Conservation (phyloP, 2,329 filamentous ascomycete genomes). For the Cladosporium sp. region DNA sequence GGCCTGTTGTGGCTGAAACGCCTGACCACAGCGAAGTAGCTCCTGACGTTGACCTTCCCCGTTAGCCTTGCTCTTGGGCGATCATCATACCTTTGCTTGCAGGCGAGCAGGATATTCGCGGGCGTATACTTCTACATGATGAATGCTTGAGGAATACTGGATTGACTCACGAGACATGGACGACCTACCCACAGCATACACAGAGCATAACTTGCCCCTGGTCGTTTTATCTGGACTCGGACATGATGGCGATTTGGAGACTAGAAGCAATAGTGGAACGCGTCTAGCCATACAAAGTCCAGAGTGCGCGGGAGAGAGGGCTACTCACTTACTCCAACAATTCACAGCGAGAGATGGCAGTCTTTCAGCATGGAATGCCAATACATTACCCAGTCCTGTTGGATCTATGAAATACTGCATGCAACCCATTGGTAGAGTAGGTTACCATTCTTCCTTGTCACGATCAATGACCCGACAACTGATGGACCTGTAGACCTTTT, state of each 20-base stretch:
- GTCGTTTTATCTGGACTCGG: conserved; percentile 75
- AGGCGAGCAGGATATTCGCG: background rate
- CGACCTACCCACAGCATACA: conserved; percentile 72
- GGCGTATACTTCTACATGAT: background rate
- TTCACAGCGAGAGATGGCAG: conserved; percentile 47
- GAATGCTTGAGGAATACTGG: background rate
- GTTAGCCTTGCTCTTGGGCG: background rate
- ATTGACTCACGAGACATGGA: conserved; percentile 57
- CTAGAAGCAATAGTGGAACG: conserved; percentile 20
- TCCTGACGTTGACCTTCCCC: background rate
- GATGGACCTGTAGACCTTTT: conserved; percentile 47
- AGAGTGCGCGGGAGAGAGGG: conserved; percentile 31
- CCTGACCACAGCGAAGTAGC: too few relatives aligned
- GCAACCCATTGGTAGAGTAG: conserved; percentile 68
- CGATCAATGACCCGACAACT: background rate
- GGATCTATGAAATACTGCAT: conserved; percentile 25
- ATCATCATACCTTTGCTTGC: background rate
- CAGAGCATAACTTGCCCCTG: conserved; percentile 82
- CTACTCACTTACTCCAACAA: conserved; percentile 53
- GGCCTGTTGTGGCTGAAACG: too few relatives aligned
- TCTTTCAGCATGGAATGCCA: conserved; percentile 25
- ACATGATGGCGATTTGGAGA: conserved; percentile 25
- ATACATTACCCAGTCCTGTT: conserved; percentile 23
- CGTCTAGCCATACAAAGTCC: conserved; percentile 22
- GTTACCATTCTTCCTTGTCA: conserved; percentile 37